phyloP scores from a whole-genome alignment of 202 grass and related monocot species.

The Cymbopogon flexuosus region DNA sequence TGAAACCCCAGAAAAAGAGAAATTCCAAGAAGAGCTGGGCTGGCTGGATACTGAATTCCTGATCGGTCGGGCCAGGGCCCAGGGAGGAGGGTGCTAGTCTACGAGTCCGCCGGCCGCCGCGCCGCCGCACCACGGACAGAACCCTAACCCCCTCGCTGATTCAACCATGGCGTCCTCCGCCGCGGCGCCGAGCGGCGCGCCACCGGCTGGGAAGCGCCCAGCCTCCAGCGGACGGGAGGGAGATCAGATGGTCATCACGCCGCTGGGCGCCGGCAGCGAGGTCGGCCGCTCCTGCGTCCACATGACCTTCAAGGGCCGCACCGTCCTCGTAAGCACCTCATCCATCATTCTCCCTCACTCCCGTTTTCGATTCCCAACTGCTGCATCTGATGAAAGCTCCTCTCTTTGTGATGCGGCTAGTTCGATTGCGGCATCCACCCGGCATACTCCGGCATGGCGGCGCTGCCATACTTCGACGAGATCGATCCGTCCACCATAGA shows the following conservation, averaged over 20 bases:
- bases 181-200: slow-evolving; percentile 9
- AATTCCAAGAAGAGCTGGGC: not conserved
- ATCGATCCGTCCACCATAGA: slow-evolving; percentile 89
- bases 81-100: no score
- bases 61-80: not conserved
- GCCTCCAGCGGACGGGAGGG: slow-evolving; percentile 48
- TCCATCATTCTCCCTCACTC: not conserved
- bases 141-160: not conserved
- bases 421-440: slow-evolving; percentile 98
- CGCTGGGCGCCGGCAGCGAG: slow-evolving; percentile 82
- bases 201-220: slow-evolving; percentile 38
- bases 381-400: not conserved
- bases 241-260: slow-evolving; percentile 67
- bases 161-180: slow-evolving; percentile 32
- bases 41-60: not conserved
- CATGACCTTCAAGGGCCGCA: slow-evolving; percentile 92
- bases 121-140: not conserved
- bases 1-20: no score
- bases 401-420: slow-evolving; percentile 15
- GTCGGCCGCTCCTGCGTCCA: slow-evolving; percentile 94
- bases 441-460: slow-evolving; percentile 81
- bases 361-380: not conserved
- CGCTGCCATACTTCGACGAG: slow-evolving; percentile 95
- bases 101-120: not conserved
- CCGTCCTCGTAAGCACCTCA: slow-evolving; percentile 49